phyloP scores from a whole-genome alignment of 129 eudicot genomes.

The Dittrichia graveolens region DNA sequence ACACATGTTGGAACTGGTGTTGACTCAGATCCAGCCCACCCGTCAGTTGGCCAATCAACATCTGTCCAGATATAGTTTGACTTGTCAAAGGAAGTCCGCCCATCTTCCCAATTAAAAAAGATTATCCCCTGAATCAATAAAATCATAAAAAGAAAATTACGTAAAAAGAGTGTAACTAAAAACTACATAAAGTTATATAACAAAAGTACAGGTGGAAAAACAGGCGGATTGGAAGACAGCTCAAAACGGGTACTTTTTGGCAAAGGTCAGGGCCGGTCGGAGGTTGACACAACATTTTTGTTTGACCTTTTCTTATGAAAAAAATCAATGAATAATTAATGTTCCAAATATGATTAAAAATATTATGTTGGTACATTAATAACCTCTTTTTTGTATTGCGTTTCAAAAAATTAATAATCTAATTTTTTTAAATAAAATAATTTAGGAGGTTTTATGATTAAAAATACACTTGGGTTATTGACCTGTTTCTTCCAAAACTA shows the following conservation, averaged over 20 bases:
- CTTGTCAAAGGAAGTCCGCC: constrained; percentile 42
- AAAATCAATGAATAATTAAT: not conserved
- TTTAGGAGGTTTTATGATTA: constrained; percentile 1
- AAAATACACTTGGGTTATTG: not conserved
- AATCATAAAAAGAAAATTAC: constrained; percentile 24
- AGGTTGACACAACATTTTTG: not conserved
- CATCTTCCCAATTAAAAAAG: constrained; percentile 74
- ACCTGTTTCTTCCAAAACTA: not conserved
- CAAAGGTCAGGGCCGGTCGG: not conserved
- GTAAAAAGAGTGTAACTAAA: constrained; percentile 24
- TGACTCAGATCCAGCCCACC: constrained; percentile 92
- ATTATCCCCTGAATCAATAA: constrained; percentile 66
- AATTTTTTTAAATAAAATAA: not conserved
- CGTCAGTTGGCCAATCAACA: constrained; percentile 96
- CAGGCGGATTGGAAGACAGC: not conserved
- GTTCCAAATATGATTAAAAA: not conserved
- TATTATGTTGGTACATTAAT: not conserved
- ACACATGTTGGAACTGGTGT: constrained; percentile 85
- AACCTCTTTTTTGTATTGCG: not conserved
- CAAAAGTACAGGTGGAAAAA: constrained; percentile 5
- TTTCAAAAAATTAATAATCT: not conserved
- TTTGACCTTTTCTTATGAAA: not conserved
- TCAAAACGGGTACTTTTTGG: not conserved
- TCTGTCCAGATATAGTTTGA: constrained; percentile 80
- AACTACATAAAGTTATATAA: not conserved